Conservation (phyloP, 306 rosid species). For the Acacia acuminata region DNA sequence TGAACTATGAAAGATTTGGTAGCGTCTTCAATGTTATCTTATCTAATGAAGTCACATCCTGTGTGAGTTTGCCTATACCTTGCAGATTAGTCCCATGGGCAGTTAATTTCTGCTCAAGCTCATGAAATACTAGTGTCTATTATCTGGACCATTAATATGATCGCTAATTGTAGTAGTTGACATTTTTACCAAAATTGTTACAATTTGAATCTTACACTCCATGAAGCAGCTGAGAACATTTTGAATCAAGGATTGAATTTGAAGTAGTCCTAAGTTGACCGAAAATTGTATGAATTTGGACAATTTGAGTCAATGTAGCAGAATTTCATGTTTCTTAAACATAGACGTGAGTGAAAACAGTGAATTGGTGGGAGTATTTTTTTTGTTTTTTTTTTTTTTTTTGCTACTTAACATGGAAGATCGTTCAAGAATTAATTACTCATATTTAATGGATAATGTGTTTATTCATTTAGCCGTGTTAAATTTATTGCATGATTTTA, state of each 20-base stretch:
- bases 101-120: neutral
- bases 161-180: no score
- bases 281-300: neutral
- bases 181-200: no score
- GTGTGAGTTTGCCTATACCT: slow-evolving; percentile 4
- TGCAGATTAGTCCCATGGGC: slow-evolving; percentile 19
- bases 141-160: neutral
- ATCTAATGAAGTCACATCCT: slow-evolving; percentile 3
- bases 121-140: neutral
- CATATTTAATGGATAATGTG: neutral
- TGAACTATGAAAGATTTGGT: slow-evolving; percentile 16
- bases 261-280: neutral
- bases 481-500: no score
- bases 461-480: neutral
- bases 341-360: neutral
- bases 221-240: neutral
- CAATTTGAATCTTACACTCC: no score
- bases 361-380: neutral
- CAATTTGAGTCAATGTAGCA: neutral
- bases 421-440: neutral
- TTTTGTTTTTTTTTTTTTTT: neutral
- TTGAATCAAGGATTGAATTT: neutral
- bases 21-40: slow-evolving; percentile 19
- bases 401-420: neutral
- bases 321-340: neutral